Evolutionary conservation across 306 rosid species (phyloP).

Genomic region (Prunus padus): DNA sequence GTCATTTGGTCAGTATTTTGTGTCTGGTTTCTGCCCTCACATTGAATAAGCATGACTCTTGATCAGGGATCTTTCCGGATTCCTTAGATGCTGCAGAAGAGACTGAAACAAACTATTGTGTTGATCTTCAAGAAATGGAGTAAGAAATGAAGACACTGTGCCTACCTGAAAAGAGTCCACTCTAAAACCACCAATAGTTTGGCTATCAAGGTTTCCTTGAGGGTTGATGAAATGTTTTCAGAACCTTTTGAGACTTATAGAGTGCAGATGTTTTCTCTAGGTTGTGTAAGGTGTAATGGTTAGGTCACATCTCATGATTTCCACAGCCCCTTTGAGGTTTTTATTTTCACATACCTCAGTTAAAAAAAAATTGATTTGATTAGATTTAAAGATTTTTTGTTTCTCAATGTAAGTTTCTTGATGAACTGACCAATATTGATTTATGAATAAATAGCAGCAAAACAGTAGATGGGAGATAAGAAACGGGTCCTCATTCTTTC

Average conservation of each 20-base stretch:
- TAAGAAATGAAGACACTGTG: neutral
- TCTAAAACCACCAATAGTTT: neutral
- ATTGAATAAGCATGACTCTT: neutral
- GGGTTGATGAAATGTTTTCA: neutral
- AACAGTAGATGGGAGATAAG: neutral
- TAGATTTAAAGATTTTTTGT: neutral
- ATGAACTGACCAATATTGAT: neutral
- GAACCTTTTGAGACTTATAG: neutral
- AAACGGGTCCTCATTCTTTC: neutral
- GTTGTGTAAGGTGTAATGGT: neutral
- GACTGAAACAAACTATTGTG: neutral
- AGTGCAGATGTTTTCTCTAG: neutral
- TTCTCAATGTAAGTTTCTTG: neutral
- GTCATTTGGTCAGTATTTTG: neutral
- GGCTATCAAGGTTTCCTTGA: neutral
- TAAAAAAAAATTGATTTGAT: neutral
- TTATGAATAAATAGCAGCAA: neutral
- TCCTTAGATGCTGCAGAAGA: neutral
- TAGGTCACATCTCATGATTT: neutral
- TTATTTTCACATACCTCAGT: neutral
- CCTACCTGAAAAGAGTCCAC: neutral
- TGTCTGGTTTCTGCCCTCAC: neutral
- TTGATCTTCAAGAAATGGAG: conserved; percentile 2
- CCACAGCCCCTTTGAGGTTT: neutral
- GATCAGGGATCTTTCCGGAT: neutral